Conservation (phyloP, 1,139 yeast species). For the Entelexis paramagnoliae region DNA sequence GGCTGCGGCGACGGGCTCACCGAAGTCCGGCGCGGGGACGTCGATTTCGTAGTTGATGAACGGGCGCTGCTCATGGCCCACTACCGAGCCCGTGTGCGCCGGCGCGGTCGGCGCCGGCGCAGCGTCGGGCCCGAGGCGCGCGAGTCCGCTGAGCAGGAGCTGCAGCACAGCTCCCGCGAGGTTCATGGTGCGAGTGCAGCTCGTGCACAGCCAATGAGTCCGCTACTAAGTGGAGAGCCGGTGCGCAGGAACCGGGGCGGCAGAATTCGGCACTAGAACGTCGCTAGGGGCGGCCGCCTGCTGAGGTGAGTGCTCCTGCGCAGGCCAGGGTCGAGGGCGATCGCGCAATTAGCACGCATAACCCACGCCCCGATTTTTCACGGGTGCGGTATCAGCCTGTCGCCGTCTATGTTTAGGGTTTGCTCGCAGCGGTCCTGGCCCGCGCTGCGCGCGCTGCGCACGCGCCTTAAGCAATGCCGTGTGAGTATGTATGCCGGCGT, state of each 20-base stretch:
- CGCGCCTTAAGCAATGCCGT: too few relatives aligned
- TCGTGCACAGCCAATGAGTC: neutral
- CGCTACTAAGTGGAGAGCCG: neutral
- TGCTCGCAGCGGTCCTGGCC: neutral
- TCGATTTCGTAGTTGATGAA: constrained; percentile 23
- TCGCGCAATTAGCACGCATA: neutral
- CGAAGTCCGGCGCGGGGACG: constrained; percentile 25
- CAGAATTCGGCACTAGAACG: neutral
- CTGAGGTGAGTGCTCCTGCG: neutral
- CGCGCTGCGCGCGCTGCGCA: neutral
- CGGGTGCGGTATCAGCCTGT: too few relatives aligned
- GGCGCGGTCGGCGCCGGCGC: neutral
- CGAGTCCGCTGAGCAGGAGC: constrained; percentile 1
- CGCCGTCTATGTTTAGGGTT: too few relatives aligned
- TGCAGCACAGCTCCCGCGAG: neutral
- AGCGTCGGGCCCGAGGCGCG: neutral
- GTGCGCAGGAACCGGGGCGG: too few relatives aligned
- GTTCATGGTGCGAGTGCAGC: constrained; percentile 1
- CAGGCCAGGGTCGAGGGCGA: neutral
- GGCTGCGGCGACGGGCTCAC: constrained; percentile 38
- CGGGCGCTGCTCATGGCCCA: neutral
- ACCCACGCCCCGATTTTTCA: neutral
- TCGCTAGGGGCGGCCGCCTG: neutral
- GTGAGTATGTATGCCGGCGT: too few relatives aligned
- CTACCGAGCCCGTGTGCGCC: neutral